Evolutionary conservation across 2,329 filamentous ascomycete species (phyloP).

Genomic region (Neofusicoccum kwambonambiense): DNA sequence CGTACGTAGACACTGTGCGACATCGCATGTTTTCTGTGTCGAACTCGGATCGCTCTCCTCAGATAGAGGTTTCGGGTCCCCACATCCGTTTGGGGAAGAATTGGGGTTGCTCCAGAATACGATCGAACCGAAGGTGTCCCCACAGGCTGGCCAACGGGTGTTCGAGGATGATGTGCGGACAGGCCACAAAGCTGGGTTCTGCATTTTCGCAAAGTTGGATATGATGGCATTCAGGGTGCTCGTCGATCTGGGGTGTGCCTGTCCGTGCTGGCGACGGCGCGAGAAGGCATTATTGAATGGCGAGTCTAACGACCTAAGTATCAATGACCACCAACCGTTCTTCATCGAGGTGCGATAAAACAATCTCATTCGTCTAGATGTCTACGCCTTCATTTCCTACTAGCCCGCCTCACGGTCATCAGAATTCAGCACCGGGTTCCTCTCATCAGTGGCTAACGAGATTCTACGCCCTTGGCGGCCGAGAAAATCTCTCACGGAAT

Average conservation of each 20-base stretch:
- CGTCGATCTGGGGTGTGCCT: not conserved
- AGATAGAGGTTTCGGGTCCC: conserved; percentile 4
- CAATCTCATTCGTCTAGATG: not conserved
- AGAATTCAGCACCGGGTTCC: not conserved
- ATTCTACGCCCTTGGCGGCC: not conserved
- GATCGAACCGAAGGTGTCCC: not conserved
- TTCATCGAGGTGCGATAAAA: not conserved
- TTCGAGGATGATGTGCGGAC: not conserved
- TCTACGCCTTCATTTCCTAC: not conserved
- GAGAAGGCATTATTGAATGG: not conserved
- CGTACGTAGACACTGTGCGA: not conserved
- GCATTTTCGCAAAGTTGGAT: not conserved
- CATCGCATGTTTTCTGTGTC: not conserved
- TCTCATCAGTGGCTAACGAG: not conserved
- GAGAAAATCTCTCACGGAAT: too few species aligned
- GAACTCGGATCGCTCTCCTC: not conserved
- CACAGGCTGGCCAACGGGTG: not conserved
- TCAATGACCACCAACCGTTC: too few species aligned
- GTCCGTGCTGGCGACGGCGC: not conserved
- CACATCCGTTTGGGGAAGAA: not conserved
- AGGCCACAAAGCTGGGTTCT: not conserved
- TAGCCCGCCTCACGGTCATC: not conserved
- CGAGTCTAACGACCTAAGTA: not conserved
- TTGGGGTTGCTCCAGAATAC: not conserved
- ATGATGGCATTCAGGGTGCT: not conserved